Evolutionary conservation across 768 basidiomycete genomes (phyloP), one percentile per base, ranked within the genome.

Genomic region (Boletus coccyginus): DNA sequence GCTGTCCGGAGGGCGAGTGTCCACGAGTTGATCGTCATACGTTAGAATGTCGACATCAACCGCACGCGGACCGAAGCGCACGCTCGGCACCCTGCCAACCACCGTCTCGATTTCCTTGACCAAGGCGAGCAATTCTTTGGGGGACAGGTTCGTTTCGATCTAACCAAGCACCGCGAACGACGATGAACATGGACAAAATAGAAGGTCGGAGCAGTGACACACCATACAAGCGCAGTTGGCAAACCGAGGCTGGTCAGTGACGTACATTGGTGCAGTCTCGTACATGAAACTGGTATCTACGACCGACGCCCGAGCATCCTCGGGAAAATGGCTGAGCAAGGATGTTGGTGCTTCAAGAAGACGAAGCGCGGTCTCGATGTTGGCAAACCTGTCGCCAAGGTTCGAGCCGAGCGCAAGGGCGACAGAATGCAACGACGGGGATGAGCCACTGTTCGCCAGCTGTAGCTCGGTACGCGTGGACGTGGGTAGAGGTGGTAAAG

Each of bases 241-340:
- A 73, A 98, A 98, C 36, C 78, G 74, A 13, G 87, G 89, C 69
- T 99, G 97, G 55, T 97, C 88, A 12, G 83, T 83, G 42, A 96
- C 88, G 68, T 99, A 98, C 97, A 99, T 98, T 0, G 97, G 92
- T 12, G 87, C 79, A 19, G 90, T 94, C 72, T 98, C 90, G 68
- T 98, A 98, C 75, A 98, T 68, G 72, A 94, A 91, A 66, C 92
- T 94, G 1, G 92, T 94, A 62, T 91, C 80, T 21, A 86, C 70
- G 31, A 96, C 76, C 16, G 65, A 66, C 3, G 79, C 69, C 29
- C 62, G 62, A 0, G 69, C 70, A 33, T 70, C 58, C 13, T 50
- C 60, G 49, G 60, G 55, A 0, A 67, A 42, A 33, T 62, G 62
- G 1, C 24, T 19, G 13, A 77, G 44, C 12, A 76, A 55, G 13